Percentiles rank a stretch among this genome's conserved stretches.
phyloP scores from a whole-genome alignment of 192 early-diverging fungal genomes.

The Thoreauomyces humboldtii region DNA sequence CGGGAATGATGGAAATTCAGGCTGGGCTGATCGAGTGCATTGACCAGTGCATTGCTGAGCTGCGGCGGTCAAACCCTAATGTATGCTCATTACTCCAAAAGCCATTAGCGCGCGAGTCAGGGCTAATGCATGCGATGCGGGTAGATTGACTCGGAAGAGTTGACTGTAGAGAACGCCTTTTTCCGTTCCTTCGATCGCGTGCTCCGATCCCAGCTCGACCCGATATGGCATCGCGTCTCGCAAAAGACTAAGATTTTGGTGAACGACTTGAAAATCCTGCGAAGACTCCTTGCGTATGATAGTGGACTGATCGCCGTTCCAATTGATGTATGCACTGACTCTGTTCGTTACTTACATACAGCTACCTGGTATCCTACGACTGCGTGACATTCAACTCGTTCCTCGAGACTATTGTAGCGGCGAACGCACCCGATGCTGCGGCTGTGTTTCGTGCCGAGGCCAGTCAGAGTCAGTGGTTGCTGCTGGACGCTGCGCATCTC shows the following conservation, averaged over 20 bases:
- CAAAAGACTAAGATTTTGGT: constrained; percentile 72
- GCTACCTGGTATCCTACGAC: constrained; percentile 83
- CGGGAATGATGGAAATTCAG: constrained; percentile 82
- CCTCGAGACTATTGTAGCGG: constrained; percentile 77
- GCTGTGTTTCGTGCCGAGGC: constrained; percentile 27
- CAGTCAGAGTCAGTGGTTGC: constrained; percentile 75
- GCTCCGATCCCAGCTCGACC: constrained; percentile 72
- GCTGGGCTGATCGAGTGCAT: constrained; percentile 81
- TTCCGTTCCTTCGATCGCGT: constrained; percentile 82
- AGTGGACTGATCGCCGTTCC: neutral
- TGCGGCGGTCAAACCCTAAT: constrained; percentile 59
- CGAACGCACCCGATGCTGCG: constrained; percentile 33
- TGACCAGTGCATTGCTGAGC: constrained; percentile 70
- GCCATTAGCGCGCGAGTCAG: no score
- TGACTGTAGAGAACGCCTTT: constrained; percentile 84
- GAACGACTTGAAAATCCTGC: constrained; percentile 68
- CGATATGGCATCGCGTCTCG: constrained; percentile 84
- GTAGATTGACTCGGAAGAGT: constrained; percentile 73
- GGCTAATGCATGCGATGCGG: no score
- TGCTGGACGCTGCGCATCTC: constrained; percentile 79
- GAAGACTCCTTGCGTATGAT: constrained; percentile 59
- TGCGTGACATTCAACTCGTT: constrained; percentile 83
- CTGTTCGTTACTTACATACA: constrained; percentile 13
- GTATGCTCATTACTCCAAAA: constrained; percentile 43
- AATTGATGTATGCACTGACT: neutral